Conservation (phyloP, 73 alveolate genomes). For the Tetrahymena malaccensis region DNA sequence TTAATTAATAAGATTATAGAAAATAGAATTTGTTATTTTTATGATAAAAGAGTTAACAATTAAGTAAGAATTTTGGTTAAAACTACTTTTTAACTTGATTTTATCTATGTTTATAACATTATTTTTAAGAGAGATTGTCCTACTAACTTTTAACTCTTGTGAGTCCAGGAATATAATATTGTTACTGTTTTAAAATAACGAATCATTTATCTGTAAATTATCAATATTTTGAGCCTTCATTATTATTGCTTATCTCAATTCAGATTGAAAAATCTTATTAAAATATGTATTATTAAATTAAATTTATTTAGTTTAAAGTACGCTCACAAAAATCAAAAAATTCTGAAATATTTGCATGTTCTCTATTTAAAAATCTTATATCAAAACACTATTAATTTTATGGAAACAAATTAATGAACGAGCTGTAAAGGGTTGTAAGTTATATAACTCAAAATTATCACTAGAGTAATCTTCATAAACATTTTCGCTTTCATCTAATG, state of each 20-base stretch:
- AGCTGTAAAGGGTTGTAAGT: background rate
- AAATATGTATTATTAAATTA: background rate
- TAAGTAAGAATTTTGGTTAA: background rate
- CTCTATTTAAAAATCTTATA: background rate
- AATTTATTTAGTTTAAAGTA: background rate
- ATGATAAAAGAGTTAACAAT: background rate
- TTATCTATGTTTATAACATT: background rate
- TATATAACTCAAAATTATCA: background rate
- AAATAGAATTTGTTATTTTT: background rate
- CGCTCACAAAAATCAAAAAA: background rate
- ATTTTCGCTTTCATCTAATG: background rate
- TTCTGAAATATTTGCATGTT: background rate
- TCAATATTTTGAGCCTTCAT: background rate
- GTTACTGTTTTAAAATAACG: background rate
- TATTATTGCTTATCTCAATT: background rate
- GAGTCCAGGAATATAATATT: background rate
- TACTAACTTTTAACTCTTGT: background rate
- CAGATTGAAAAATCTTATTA: background rate
- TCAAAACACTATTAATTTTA: background rate
- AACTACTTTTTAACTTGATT: background rate
- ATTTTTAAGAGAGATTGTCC: background rate
- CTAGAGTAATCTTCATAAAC: background rate
- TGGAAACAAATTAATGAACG: background rate
- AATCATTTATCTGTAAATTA: background rate
- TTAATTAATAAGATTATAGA: background rate